Evolutionary conservation across 108 stramenopile species (phyloP), one percentile per base, ranked within the genome.

Genomic region (Mediolabrus comicus): DNA sequence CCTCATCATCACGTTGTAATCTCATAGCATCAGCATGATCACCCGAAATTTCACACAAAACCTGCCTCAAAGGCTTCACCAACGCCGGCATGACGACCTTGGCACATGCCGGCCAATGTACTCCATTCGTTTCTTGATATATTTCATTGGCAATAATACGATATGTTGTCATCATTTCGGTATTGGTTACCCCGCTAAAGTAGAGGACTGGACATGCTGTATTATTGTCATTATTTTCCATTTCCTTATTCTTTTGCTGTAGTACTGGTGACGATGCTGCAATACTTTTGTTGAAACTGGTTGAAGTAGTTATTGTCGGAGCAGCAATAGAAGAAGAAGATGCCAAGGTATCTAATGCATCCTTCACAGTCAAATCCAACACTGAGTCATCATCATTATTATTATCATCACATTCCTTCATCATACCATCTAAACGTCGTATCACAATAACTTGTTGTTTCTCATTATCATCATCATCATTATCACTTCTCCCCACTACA

Each of bases 81-180:
- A 92, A 79, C 19, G 91, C 85, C 30, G 81, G 81, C 0, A 71
- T 72, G 0, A 87, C 86, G n/a, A 82, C 88, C 83, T 80, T 92
- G 71, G 91, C 88, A 77, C 88, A 92, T 24, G 88, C 91, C 43
- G 84, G 79, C 43, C 63, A 67, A 33, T 65, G 35, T 17, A 54
- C 58, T 2, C 82, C 75, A 29, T 76, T 77, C 14, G 74, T 85
- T 71, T 92, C 88, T 54, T 72, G 32, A 51, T 85, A 87, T 38
- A 89, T 84, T 75, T 89, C 85, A 58, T 75, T 55, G 2, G 75
- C 76, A 0, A 89, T 71, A 25, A 92, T 87, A 4, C 71, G 68
- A 61, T 86, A 92, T 27, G 83, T 77, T 13, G 62, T 71, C 88
- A 92, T 87, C 88, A 92, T 89, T 83, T 92, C 87, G 0, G 29